Evolutionary conservation across 2,329 filamentous ascomycete species (phyloP).

Genomic region (Alternaria angustiovoidea): DNA sequence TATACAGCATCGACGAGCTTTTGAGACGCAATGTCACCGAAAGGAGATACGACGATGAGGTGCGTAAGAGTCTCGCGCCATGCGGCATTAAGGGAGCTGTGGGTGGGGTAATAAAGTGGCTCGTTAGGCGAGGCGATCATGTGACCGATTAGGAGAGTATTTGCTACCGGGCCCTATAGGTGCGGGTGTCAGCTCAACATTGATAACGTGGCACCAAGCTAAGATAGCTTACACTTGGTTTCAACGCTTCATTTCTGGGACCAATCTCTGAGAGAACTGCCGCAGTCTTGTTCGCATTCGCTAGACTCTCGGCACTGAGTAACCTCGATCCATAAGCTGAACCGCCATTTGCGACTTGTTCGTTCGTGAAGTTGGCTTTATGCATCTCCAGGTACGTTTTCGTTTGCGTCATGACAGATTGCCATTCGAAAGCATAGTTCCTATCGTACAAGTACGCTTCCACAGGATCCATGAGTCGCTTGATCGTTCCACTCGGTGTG

Average conservation of each 20-base stretch:
- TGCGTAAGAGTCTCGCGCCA: conserved; percentile 37
- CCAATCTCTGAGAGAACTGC: conserved; percentile 27
- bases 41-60: conserved; percentile 26
- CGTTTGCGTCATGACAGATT: conserved; percentile 13
- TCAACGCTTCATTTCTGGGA: conserved; percentile 16
- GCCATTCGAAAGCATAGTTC: conserved; percentile 22
- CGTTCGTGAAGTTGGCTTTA: conserved; percentile 15
- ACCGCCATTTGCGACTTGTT: conserved; percentile 32
- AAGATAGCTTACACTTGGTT: conserved; percentile 22
- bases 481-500: conserved; percentile 29
- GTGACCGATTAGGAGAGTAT: conserved; percentile 33
- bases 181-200: neutral
- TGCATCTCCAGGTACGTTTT: conserved; percentile 25
- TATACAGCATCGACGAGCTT: conserved; percentile 25
- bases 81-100: conserved; percentile 30
- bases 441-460: conserved; percentile 18
- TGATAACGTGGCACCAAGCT: neutral
- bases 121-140: conserved; percentile 27
- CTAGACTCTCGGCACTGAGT: conserved; percentile 26
- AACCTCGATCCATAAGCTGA: conserved; percentile 33
- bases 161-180: conserved; percentile 19
- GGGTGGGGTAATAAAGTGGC: conserved; percentile 25
- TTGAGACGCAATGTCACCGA: conserved; percentile 19
- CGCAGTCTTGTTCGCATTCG: conserved; percentile 22
- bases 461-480: conserved; percentile 28